Evolutionary conservation across 1,284 basidiomycete genomes (phyloP), one percentile per base, ranked within the genome.

Genomic region (Volvariella volvacea): DNA sequence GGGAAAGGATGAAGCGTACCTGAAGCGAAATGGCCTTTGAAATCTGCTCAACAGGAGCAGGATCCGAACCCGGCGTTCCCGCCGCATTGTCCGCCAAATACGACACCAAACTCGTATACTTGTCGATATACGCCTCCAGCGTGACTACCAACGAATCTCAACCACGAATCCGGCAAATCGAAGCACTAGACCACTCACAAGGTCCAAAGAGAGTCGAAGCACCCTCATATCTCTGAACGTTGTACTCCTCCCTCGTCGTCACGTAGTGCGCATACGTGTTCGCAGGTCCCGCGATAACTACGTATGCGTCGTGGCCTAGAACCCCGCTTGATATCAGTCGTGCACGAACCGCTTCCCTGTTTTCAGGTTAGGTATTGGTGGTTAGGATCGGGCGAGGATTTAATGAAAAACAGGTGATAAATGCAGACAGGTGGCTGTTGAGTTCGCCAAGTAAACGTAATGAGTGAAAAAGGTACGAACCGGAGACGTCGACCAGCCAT

Each of bases 191-290:
- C 8, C 12, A 70, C 79, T 55, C 49, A 86, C 87, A 76, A 47
- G 74, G 80, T 22, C 88, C 88, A 58, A 80, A 91, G 33, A 91
- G 71, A 7, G 87, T 91, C 33, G 84, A 88, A 0, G 85, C 83
- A 28, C 88, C 88, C 62, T 91, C 88, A 53, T 90, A 90, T 41
- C 88, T 71, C 62, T 91, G 88, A 2, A 86, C 67, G 12, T 68
- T 62, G 59, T 88, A 89, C 59, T 90, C 87, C 58, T 90, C 86
- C 4, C 68, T 67, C 15, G 88, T 90, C 1, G 83, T 67, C 43
- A 89, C 70, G 56, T 89, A 90, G 61, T 88, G 86, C 0, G 67
- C 76, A 54, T 90, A 91, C 8, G 85, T 86, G 51, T 89, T 89
- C 0, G 85, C 86, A 14, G 88, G 88, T 4, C 88, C 88, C 15